Evolutionary conservation across 352 stramenopile genomes (phyloP).

Genomic region (Aphanomyces astaci): DNA sequence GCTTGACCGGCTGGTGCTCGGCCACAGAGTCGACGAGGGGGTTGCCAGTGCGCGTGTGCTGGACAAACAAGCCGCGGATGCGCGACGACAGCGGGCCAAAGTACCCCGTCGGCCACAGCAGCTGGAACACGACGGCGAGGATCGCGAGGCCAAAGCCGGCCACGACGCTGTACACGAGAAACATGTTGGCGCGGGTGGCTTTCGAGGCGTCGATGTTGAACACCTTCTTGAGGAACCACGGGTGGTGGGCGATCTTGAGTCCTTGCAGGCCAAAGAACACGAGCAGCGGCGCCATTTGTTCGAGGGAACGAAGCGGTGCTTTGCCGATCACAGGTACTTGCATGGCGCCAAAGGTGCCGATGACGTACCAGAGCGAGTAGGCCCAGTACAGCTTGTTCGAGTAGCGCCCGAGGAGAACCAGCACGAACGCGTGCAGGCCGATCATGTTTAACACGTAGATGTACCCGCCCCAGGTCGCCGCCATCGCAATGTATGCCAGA

Average conservation of each 20-base stretch:
- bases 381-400: constrained; percentile 12
- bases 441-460: constrained; percentile 19
- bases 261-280: constrained; percentile 13
- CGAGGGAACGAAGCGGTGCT: background rate
- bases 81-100: constrained; percentile 70
- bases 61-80: constrained; percentile 73
- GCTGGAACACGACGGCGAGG: background rate
- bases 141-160: constrained; percentile 2
- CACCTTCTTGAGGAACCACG: background rate
- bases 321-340: constrained; percentile 11
- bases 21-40: constrained; percentile 71
- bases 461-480: constrained; percentile 11
- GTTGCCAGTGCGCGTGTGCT: constrained; percentile 74
- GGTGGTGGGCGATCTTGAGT: constrained; percentile 2
- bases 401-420: constrained; percentile 13
- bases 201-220: constrained; percentile 6
- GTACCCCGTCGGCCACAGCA: constrained; percentile 36
- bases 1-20: constrained; percentile 59
- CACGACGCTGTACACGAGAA: background rate
- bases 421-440: constrained; percentile 8
- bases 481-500: constrained; percentile 13
- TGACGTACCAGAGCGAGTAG: constrained; percentile 15
- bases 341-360: constrained; percentile 10
- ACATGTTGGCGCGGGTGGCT: constrained; percentile 4
- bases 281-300: constrained; percentile 1